phyloP scores from a whole-genome alignment of 345 rosid genomes.

The Eucalyptus pauciflora region DNA sequence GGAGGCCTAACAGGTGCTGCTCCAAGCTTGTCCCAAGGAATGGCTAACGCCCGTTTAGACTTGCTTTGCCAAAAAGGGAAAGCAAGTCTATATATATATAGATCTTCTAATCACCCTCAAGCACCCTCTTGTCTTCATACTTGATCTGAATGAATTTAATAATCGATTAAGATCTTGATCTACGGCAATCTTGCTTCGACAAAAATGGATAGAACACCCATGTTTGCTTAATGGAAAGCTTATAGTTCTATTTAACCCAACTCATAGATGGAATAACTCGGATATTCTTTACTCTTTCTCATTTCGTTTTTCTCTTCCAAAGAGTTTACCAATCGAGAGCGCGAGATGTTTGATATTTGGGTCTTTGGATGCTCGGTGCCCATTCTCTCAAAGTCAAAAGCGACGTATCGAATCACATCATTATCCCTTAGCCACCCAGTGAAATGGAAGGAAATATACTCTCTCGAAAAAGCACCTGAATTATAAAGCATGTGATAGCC shows the following conservation, averaged over 20 bases:
- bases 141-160: not conserved
- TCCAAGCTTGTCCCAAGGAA: not conserved
- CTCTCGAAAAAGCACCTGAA: not conserved
- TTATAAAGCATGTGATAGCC: not conserved
- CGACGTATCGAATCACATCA: not conserved
- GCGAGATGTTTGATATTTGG: not conserved
- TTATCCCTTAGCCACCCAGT: not conserved
- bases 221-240: not conserved
- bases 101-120: not conserved
- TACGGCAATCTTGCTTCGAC: not conserved
- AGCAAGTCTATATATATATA: not conserved
- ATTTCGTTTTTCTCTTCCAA: not conserved
- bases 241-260: not conserved
- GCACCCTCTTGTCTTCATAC: not conserved
- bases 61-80: not conserved
- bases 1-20: not conserved
- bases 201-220: not conserved
- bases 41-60: not conserved
- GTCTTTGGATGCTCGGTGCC: not conserved
- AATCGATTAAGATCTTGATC: not conserved
- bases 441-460: not conserved
- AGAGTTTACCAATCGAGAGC: not conserved
- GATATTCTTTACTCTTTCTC: not conserved
- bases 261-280: not conserved
- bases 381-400: not conserved